These are phyloP conservation scores for Diaporthe destruens DNA, from an alignment of 2,329 filamentous ascomycete genomes.

Conservation along the genomic window DNA sequence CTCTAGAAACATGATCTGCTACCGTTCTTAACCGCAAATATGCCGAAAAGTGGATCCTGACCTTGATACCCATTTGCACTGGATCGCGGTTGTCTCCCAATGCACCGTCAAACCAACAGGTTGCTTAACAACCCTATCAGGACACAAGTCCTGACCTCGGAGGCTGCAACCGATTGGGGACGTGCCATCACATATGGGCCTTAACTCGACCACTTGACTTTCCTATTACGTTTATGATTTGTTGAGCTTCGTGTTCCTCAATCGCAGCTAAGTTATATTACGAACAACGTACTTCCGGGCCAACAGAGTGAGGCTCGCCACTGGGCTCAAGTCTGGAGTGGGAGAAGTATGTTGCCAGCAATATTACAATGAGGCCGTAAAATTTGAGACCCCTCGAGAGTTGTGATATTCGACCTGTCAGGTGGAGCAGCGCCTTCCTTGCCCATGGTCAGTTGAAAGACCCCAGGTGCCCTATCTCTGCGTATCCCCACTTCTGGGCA, in stretches of 20 bases:
- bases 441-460: too few species aligned
- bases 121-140: not conserved
- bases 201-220: not conserved
- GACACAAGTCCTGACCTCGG: not conserved
- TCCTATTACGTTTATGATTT: not conserved
- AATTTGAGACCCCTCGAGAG: not conserved
- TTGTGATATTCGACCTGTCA: not conserved
- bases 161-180: not conserved
- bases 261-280: not conserved
- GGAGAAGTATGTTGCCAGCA: not conserved
- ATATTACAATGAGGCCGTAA: too few species aligned
- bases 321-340: not conserved
- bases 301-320: not conserved
- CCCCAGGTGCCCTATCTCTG: too few species aligned
- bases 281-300: too few species aligned
- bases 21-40: not conserved
- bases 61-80: not conserved
- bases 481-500: not conserved
- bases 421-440: not conserved
- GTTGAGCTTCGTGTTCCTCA: not conserved
- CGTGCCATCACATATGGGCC: not conserved
- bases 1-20: not conserved
- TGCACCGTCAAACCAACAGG: conserved; percentile 5
- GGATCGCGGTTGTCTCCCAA: not conserved
- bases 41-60: not conserved